Evolutionary conservation across 352 stramenopile species (phyloP), one percentile per base, ranked within the genome.

Genomic region (Elongisporangium anandrum): DNA sequence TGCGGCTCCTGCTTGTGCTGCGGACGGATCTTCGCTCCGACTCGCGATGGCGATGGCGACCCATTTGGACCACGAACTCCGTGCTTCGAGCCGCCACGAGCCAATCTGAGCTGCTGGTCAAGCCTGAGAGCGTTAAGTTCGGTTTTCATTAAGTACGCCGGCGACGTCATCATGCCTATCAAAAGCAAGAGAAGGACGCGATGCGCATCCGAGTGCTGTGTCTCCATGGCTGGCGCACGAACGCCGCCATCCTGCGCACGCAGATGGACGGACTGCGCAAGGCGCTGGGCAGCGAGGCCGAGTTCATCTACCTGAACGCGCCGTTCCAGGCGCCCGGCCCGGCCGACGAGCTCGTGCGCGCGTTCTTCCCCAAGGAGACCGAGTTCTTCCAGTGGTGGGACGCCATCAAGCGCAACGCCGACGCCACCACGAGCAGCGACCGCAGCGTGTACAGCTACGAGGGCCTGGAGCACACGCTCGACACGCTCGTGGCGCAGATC

Each of bases 341-440:
- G 0, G 78, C 79, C 20, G 70, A 81, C 20, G 78, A 89, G 54
- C 60, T 85, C 26, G 73, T 92, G 48, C 78, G 79, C 54, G 73
- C 68, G 26, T 75, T 90, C 52, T 90, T 84, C 65, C 76, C 70
- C 15, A 52, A 72, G 6, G 63, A 77, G 12, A 71, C 73, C 49
- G 82, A 79, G 50, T 92, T 86, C 62, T 90, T 77, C 65, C 77
- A 92, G 66, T 94, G 85, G 85, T 94, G 81, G 81, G 79, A 92
- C 61, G 79, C 77, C 16, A 60, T 85, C 48, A 76, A 82, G 52
- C 39, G 65, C 34, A 68, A 66, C 6, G 58, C 45, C 13, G 52
- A 50, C 6, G 54, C 52, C 4, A 29, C 22, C 16, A 55, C 59
- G 15, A 54, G 56, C 21, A 59, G 74, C 15, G 56, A 54, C 8